These are phyloP conservation scores for Gossypium rotundifolium DNA, from an alignment of 345 rosid species.

Conservation along the genomic window DNA sequence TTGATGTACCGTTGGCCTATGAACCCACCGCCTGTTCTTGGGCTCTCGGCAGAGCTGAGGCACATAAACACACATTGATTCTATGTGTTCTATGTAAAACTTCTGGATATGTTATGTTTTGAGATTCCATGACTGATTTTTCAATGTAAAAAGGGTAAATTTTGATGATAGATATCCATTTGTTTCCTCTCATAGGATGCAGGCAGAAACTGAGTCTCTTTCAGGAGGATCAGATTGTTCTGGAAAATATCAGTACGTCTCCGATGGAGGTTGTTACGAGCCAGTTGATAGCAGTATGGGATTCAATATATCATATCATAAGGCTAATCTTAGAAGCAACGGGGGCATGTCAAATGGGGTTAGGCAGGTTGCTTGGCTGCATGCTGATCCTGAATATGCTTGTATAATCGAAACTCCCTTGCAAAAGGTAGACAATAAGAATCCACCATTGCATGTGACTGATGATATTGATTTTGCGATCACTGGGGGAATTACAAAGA, in stretches of 20 bases:
- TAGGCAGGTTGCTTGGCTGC: constrained; percentile 39
- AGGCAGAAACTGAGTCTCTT: constrained; percentile 51
- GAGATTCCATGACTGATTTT: not conserved
- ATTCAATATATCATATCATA: constrained; percentile 67
- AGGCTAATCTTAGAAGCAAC: constrained; percentile 36
- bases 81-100: not conserved
- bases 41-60: no score
- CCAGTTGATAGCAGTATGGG: constrained; percentile 50
- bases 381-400: constrained; percentile 46
- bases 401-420: constrained; percentile 44
- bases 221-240: constrained; percentile 60
- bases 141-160: not conserved
- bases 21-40: no score
- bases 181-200: constrained; percentile 50
- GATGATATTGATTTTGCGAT: constrained; percentile 32
- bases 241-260: constrained; percentile 38
- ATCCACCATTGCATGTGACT: constrained; percentile 19
- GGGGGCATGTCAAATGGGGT: constrained; percentile 39
- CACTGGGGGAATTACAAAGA: constrained; percentile 22
- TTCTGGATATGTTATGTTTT: not conserved
- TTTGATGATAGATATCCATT: constrained; percentile 16
- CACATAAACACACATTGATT: no score
- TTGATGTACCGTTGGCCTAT: no score
- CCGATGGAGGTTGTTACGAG: constrained; percentile 54
- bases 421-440: constrained; percentile 20